Conservation (phyloP, 1,139 yeast species). For the Tardiomyces digboiensis region DNA sequence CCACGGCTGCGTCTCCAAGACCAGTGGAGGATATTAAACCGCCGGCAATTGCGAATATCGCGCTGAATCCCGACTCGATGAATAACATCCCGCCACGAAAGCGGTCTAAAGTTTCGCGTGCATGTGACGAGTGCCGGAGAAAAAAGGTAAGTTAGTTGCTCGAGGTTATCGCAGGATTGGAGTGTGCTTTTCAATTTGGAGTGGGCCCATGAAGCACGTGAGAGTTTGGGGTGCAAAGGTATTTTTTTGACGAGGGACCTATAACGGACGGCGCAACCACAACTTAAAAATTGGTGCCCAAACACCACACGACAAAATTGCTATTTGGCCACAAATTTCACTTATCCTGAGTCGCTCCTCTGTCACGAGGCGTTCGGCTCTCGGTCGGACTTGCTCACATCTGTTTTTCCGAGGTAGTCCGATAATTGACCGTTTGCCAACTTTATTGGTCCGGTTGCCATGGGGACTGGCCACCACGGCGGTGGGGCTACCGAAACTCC, state of each 20-base stretch:
- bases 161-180: too few relatives aligned
- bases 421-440: not conserved
- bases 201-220: too few relatives aligned
- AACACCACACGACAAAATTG: too few relatives aligned
- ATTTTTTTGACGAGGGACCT: too few relatives aligned
- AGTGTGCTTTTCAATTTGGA: too few relatives aligned
- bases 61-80: slow-evolving; percentile 1
- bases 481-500: not conserved
- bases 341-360: too few relatives aligned
- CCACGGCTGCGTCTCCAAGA: slow-evolving; percentile 1
- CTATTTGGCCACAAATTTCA: too few relatives aligned
- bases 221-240: too few relatives aligned
- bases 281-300: too few relatives aligned
- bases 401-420: not conserved
- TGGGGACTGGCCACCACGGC: not conserved
- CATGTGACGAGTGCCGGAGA: slow-evolving; percentile 35
- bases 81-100: slow-evolving; percentile 22
- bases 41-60: slow-evolving; percentile 3
- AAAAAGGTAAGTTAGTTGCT: slow-evolving; percentile 30
- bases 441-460: not conserved
- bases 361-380: too few relatives aligned
- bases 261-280: too few relatives aligned
- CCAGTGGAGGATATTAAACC: slow-evolving; percentile 2
- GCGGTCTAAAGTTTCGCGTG: slow-evolving; percentile 34
- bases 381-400: too few relatives aligned